Percentiles rank a stretch among this genome's conserved stretches.
These are phyloP conservation scores for Fusarium mundagurra DNA, from an alignment of 2,329 filamentous ascomycete species.

Conservation along the genomic window DNA sequence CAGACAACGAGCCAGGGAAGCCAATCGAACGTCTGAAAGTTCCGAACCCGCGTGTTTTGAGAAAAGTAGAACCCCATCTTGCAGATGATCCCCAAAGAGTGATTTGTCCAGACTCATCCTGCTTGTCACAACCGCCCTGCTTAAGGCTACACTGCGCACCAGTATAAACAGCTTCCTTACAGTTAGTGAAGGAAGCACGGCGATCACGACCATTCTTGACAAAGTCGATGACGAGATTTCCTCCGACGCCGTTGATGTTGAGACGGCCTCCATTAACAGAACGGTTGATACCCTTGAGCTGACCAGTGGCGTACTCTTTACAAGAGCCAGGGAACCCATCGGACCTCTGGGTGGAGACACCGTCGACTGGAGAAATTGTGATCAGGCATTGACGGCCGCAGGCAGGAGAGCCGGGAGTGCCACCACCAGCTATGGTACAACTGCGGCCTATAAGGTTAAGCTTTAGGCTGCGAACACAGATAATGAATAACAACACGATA, in stretches of 20 bases:
- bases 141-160: background rate
- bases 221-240: background rate
- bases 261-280: background rate
- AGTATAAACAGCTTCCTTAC: background rate
- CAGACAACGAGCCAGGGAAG: fast-evolving
- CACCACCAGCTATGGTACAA: too few species aligned
- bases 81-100: fast-evolving
- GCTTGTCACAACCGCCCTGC: background rate
- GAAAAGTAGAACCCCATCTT: background rate
- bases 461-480: too few species aligned
- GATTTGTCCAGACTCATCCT: background rate
- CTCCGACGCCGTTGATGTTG: background rate
- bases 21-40: fast-evolving
- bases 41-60: fast-evolving
- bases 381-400: background rate
- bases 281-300: background rate
- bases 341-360: background rate
- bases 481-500: too few species aligned
- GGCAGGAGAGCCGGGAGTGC: background rate
- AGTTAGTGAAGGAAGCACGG: background rate
- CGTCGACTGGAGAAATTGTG: background rate
- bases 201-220: background rate
- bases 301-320: background rate
- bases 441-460: too few species aligned
- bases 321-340: background rate